Conservation (phyloP, 371 early-diverging fungal species). For the Mucor mucedo region DNA sequence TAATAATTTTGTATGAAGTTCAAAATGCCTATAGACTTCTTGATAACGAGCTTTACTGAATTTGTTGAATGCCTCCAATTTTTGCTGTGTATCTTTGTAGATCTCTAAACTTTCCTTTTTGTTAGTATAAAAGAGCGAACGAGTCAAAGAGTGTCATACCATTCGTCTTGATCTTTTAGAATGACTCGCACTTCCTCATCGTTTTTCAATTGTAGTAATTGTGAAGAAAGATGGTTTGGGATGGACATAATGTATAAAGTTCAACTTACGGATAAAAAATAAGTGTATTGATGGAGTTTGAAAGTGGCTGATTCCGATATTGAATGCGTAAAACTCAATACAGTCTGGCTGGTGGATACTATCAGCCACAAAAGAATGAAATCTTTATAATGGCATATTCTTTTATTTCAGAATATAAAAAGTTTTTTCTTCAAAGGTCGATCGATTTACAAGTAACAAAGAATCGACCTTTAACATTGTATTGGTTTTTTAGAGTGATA, state of each 20-base stretch:
- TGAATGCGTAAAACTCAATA: too few relatives aligned
- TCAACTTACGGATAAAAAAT: too few relatives aligned
- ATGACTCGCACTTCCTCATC: constrained; percentile 25
- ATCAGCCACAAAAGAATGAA: too few relatives aligned
- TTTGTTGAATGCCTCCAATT: constrained; percentile 48
- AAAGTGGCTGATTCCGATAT: too few relatives aligned
- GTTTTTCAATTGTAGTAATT: constrained; percentile 24
- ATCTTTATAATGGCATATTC: too few relatives aligned
- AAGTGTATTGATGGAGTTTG: too few relatives aligned
- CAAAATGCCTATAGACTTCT: constrained; percentile 49
- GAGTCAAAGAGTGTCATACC: constrained; percentile 7
- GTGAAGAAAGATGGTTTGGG: constrained; percentile 20
- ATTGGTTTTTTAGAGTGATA: too few relatives aligned
- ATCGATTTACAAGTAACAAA: too few relatives aligned
- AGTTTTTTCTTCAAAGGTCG: too few relatives aligned
- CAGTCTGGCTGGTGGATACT: too few relatives aligned
- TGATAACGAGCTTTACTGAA: constrained; percentile 54
- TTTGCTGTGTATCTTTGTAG: constrained; percentile 35
- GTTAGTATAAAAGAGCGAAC: not conserved
- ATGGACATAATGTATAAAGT: constrained; percentile 10
- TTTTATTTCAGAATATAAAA: too few relatives aligned
- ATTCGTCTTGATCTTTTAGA: constrained; percentile 24
- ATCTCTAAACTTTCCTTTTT: constrained; percentile 26
- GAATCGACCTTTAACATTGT: too few relatives aligned
- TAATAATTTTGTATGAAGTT: constrained; percentile 44